Percentiles rank a stretch among this genome's conserved stretches.
These are phyloP conservation scores for Dicorynia guianensis DNA, from an alignment of 306 rosid genomes.

Conservation along the genomic window DNA sequence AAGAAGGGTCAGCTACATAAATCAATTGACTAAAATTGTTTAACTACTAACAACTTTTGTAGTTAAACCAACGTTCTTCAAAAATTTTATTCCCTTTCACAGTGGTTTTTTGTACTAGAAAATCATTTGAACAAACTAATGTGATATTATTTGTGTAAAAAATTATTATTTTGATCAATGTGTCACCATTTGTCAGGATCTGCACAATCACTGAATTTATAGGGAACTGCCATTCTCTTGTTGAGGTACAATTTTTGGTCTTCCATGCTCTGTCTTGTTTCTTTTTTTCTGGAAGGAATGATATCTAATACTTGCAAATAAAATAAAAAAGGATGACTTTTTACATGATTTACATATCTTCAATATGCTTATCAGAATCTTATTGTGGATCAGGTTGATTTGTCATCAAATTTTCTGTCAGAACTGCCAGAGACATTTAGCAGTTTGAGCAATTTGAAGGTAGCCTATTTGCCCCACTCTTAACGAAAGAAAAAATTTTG, in stretches of 20 bases:
- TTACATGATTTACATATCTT: not conserved
- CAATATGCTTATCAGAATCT: slow-evolving; percentile 27
- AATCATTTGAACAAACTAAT: not conserved
- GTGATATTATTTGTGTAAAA: slow-evolving; percentile 19
- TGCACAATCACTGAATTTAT: slow-evolving; percentile 54
- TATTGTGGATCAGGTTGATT: slow-evolving; percentile 66
- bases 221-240: slow-evolving; percentile 79
- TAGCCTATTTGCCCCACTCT: slow-evolving; percentile 27
- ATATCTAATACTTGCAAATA: slow-evolving; percentile 13
- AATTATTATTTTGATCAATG: not conserved
- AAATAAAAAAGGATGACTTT: slow-evolving; percentile 24
- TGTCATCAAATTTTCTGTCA: slow-evolving; percentile 79
- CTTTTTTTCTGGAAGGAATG: slow-evolving; percentile 10
- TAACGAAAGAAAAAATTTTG: not conserved
- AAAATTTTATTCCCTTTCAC: not conserved
- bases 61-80: not conserved
- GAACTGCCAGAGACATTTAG: slow-evolving; percentile 81
- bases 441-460: slow-evolving; percentile 78
- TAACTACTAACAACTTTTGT: too few relatives aligned
- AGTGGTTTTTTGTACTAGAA: not conserved
- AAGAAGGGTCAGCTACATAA: too few relatives aligned
- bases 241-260: slow-evolving; percentile 63
- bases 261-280: slow-evolving; percentile 26
- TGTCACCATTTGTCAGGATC: slow-evolving; percentile 63
- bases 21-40: too few relatives aligned